phyloP scores from a whole-genome alignment of 2,329 filamentous ascomycete species.

The Botrytis paeoniae region DNA sequence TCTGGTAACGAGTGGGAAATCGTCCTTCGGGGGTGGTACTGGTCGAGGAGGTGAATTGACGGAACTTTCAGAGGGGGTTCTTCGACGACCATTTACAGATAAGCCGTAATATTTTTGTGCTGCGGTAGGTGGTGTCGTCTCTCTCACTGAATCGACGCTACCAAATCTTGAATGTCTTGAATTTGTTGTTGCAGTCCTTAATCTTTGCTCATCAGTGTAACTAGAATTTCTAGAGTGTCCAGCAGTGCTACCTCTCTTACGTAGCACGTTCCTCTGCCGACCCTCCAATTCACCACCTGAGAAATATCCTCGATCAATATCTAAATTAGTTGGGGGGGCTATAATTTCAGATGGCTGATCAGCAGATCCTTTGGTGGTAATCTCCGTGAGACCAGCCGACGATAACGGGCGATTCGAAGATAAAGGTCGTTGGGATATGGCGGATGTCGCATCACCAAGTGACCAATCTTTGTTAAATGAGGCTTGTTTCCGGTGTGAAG shows the following conservation, averaged over 20 bases:
- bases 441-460: constrained; percentile 45
- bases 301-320: constrained; percentile 80
- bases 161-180: constrained; percentile 75
- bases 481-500: constrained; percentile 59
- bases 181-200: constrained; percentile 62
- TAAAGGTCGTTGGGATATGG: constrained; percentile 31
- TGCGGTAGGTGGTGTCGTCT: constrained; percentile 58
- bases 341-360: constrained; percentile 36
- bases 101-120: constrained; percentile 68
- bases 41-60: constrained; percentile 61
- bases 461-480: constrained; percentile 72
- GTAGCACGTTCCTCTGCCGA: constrained; percentile 72
- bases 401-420: constrained; percentile 19
- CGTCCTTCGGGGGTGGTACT: constrained; percentile 56
- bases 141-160: constrained; percentile 72
- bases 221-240: constrained; percentile 70
- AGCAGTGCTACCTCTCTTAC: constrained; percentile 66
- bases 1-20: constrained; percentile 57
- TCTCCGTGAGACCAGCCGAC: constrained; percentile 25
- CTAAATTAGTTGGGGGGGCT: constrained; percentile 49
- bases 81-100: constrained; percentile 34
- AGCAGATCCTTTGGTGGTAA: constrained; percentile 33
- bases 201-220: constrained; percentile 70
- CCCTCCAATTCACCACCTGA: constrained; percentile 82
- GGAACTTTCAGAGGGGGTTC: constrained; percentile 46